phyloP scores from a whole-genome alignment of 345 rosid genomes.

The Euphorbia tirucalli region DNA sequence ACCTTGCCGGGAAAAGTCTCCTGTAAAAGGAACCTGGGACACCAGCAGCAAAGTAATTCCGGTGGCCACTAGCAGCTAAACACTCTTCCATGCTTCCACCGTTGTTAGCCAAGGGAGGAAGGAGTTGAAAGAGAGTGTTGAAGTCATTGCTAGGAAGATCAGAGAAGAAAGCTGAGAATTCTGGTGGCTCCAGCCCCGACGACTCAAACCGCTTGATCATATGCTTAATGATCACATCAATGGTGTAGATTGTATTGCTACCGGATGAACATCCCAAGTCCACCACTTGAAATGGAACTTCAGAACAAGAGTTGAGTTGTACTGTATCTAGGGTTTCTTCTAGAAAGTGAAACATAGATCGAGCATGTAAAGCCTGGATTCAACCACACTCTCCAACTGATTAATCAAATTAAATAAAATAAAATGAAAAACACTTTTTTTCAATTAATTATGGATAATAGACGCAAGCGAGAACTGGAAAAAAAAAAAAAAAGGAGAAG shows the following conservation, averaged over 20 bases:
- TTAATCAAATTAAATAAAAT: too few species aligned
- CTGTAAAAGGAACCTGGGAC: slow-evolving; percentile 91
- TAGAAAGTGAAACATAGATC: slow-evolving; percentile 82
- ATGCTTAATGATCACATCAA: slow-evolving; percentile 78
- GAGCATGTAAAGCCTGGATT: slow-evolving; percentile 84
- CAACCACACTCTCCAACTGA: too few species aligned
- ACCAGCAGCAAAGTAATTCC: slow-evolving; percentile 76
- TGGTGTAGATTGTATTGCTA: slow-evolving; percentile 58
- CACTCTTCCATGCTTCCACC: slow-evolving; percentile 83
- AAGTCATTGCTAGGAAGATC: slow-evolving; percentile 95
- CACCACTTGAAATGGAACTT: slow-evolving; percentile 65
- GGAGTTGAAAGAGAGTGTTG: slow-evolving; percentile 89
- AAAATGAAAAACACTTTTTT: neutral
- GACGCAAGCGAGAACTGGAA: too few species aligned
- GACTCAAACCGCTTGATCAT: slow-evolving; percentile 65
- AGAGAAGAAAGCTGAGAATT: slow-evolving; percentile 79
- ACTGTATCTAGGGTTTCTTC: slow-evolving; percentile 80
- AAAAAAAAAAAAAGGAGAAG: too few species aligned
- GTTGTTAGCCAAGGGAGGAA: slow-evolving; percentile 57
- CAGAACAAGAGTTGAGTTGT: slow-evolving; percentile 43
- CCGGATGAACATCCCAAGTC: slow-evolving; percentile 96
- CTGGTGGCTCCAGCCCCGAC: slow-evolving; percentile 55
- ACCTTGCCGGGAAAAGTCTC: slow-evolving; percentile 76
- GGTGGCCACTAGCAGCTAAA: slow-evolving; percentile 64
- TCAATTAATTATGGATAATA: too few species aligned